Evolutionary conservation across 208 protist species (phyloP), one percentile per base, ranked within the genome.

Genomic region (Trypanosoma scelopori): DNA sequence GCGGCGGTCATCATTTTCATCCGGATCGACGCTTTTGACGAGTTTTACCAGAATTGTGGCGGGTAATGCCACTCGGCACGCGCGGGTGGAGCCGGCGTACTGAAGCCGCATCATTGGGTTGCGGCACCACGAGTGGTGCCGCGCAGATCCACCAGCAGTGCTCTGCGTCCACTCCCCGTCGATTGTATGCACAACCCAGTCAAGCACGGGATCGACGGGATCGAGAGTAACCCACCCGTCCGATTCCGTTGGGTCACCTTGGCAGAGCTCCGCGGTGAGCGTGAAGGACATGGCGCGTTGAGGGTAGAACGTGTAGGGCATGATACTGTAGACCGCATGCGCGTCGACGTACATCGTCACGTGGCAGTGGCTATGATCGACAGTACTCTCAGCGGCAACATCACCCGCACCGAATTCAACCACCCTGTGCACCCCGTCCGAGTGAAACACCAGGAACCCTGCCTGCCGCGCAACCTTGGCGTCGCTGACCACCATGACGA

Each of bases 241-340:
- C 41, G 81, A 71, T 55, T 73, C 66, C 7, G 37, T 55, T 30
- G 60, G 16, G 45, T 63, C 16, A 20, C 82, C 79, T 42, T 79
- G 65, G 27, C 80, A 64, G 4, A 91, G 25, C 13, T 79, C 84
- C 18, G 79, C 84, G 7, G 61, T 65, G 15, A 96, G 47, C 7
- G 74, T 76, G 50, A 85, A 96, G 16, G 53, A 22, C 50, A 89
- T 53, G 0, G 61, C 39, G n/a, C 82, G 79, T 18, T 78, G 76
- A 11, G 87, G 87, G 22, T 84, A 78, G 65, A 94, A 93, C 22
- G 84, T 88, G 63, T 80, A 93, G 1, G 91, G 87, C 80, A 96
- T 91, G 28, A 96, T 74, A 18, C 86, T 67, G 64, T 93, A 96
- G 1, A 63, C 61, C n/a, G 49, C 69, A n/a, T 66, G 53, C 18